Conservation (phyloP, 202 grass and related monocot species). For the Eragrostis tef region DNA sequence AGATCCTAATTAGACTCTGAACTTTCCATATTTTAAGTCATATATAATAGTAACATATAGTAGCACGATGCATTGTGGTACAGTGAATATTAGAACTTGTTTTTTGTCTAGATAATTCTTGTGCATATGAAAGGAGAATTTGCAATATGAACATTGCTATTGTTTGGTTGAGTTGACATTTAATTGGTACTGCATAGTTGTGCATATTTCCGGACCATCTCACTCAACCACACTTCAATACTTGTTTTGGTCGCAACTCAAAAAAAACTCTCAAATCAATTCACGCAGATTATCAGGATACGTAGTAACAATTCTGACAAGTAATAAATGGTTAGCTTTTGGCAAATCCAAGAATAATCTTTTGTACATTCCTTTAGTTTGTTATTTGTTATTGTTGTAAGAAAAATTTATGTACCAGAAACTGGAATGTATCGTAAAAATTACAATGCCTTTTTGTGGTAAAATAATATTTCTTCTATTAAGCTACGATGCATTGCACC, state of each 20-base stretch:
- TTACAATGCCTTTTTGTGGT: not conserved
- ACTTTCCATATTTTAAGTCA: not conserved
- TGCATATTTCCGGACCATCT: too few species aligned
- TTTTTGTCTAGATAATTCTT: not conserved
- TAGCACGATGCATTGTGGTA: not conserved
- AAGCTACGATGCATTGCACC: too few species aligned
- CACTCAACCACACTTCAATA: too few species aligned
- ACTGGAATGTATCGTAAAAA: not conserved
- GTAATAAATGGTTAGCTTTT: not conserved
- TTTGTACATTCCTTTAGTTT: not conserved
- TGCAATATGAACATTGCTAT: too few species aligned
- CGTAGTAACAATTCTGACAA: not conserved
- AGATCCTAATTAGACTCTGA: not conserved
- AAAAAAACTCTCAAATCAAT: too few species aligned
- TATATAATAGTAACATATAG: not conserved
- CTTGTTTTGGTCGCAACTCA: too few species aligned
- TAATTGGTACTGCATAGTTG: too few species aligned
- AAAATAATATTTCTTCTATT: too few species aligned
- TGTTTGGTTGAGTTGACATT: too few species aligned
- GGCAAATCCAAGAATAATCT: not conserved
- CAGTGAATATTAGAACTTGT: not conserved
- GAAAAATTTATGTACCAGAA: not conserved
- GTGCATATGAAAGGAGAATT: too few species aligned
- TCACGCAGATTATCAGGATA: too few species aligned
- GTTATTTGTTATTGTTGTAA: not conserved